Conservation (phyloP, 1,284 basidiomycete species). For the Ceratorhiza oryzae-sativae region DNA sequence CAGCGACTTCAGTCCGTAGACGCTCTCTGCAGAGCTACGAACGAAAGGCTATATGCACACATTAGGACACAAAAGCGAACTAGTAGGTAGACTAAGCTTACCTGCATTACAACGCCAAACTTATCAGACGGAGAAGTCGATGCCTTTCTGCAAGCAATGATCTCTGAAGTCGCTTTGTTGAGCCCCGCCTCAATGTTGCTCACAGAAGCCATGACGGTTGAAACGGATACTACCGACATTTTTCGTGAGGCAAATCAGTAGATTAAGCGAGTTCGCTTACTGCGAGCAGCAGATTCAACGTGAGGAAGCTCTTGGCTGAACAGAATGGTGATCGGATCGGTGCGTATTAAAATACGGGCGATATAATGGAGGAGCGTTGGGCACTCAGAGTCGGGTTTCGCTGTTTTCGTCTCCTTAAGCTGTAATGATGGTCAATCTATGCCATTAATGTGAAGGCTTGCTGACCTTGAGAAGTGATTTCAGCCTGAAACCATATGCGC, state of each 20-base stretch:
- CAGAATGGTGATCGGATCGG: conserved; percentile 68
- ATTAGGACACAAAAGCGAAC: background rate
- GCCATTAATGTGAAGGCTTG: background rate
- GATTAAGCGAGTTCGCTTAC: conserved; percentile 54
- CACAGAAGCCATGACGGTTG: conserved; percentile 66
- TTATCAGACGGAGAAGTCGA: conserved; percentile 46
- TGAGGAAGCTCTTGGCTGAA: conserved; percentile 85
- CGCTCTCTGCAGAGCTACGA: conserved; percentile 56
- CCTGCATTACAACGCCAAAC: conserved; percentile 74
- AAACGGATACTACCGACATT: conserved; percentile 67
- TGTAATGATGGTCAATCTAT: conserved; percentile 48
- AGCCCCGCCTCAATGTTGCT: conserved; percentile 66
- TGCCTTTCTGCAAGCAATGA: conserved; percentile 55
- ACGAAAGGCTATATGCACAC: conserved; percentile 63
- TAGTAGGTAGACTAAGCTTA: conserved; percentile 46
- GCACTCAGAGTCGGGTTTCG: conserved; percentile 69
- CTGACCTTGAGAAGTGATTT: conserved; percentile 80
- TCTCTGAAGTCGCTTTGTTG: conserved; percentile 64
- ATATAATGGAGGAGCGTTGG: conserved; percentile 89
- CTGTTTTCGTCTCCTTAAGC: conserved; percentile 86
- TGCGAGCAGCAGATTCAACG: conserved; percentile 80
- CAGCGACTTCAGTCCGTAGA: conserved; percentile 72
- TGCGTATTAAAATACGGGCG: conserved; percentile 73
- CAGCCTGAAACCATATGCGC: conserved; percentile 83
- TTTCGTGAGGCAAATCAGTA: conserved; percentile 26